Conservation (phyloP, 495 filamentous ascomycete species). For the Penicillium paradoxum region DNA sequence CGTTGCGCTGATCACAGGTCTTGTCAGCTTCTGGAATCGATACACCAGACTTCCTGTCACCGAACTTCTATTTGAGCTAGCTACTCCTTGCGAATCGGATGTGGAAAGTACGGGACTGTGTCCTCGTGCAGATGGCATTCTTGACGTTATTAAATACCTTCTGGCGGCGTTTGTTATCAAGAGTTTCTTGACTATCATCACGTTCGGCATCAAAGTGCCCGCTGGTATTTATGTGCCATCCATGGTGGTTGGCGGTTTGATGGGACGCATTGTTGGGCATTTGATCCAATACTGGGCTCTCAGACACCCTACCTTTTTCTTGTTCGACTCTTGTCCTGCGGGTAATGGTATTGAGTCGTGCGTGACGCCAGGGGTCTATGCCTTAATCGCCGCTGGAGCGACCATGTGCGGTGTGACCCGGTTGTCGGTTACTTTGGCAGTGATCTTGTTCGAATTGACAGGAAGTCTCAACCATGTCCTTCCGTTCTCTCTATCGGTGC, state of each 20-base stretch:
- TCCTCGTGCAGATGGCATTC: conserved; percentile 69
- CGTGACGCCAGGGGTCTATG: conserved; percentile 93
- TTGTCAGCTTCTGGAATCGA: conserved; percentile 88
- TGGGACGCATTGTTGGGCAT: conserved; percentile 87
- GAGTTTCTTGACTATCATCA: conserved; percentile 77
- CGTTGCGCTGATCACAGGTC: conserved; percentile 78
- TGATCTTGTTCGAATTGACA: conserved; percentile 94
- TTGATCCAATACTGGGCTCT: conserved; percentile 76
- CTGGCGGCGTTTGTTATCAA: conserved; percentile 83
- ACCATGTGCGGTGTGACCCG: conserved; percentile 98
- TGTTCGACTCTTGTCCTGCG: conserved; percentile 71
- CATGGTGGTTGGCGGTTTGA: conserved; percentile 94
- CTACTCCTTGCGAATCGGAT: conserved; percentile 75
- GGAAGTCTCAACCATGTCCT: conserved; percentile 92
- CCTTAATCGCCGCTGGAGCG: conserved; percentile 87
- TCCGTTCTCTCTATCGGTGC: conserved; percentile 86
- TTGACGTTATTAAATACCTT: conserved; percentile 62
- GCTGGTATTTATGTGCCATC: conserved; percentile 96
- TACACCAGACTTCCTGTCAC: conserved; percentile 86
- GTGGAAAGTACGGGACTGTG: conserved; percentile 63
- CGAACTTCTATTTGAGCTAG: conserved; percentile 84
- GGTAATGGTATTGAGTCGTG: conserved; percentile 70
- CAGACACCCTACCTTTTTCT: conserved; percentile 60
- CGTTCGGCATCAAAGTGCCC: conserved; percentile 92
- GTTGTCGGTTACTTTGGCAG: conserved; percentile 86